These are phyloP conservation scores for Penicillium paneum DNA, from an alignment of 2,329 filamentous ascomycete genomes.

Conservation along the genomic window DNA sequence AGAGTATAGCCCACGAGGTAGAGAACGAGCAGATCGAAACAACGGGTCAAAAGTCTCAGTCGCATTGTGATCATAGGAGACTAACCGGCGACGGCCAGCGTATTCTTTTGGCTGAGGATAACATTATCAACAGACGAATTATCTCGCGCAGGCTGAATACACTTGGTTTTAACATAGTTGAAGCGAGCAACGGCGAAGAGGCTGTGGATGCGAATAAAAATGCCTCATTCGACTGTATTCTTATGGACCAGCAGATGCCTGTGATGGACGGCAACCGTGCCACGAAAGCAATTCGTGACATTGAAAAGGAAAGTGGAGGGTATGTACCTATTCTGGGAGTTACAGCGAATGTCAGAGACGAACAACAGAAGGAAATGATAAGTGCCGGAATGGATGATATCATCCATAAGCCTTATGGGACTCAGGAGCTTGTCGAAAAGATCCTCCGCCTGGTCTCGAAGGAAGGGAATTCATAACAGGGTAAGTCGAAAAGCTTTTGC, in stretches of 20 bases:
- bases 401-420: slow-evolving; percentile 76
- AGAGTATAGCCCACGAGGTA: slow-evolving; percentile 3
- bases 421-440: slow-evolving; percentile 66
- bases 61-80: neutral
- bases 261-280: slow-evolving; percentile 79
- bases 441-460: slow-evolving; percentile 54
- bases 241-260: slow-evolving; percentile 83
- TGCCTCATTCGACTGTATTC: slow-evolving; percentile 56
- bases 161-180: slow-evolving; percentile 34
- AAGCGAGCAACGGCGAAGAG: slow-evolving; percentile 42
- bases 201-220: slow-evolving; percentile 42
- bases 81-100: slow-evolving; percentile 4
- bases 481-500: neutral
- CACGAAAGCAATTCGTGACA: slow-evolving; percentile 64
- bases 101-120: slow-evolving; percentile 46
- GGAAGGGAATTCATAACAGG: neutral
- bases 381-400: slow-evolving; percentile 73
- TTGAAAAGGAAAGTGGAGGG: slow-evolving; percentile 56
- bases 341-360: slow-evolving; percentile 72
- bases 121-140: slow-evolving; percentile 44
- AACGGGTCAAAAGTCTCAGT: neutral
- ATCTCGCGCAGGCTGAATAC: slow-evolving; percentile 37
- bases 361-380: slow-evolving; percentile 70
- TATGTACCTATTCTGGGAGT: slow-evolving; percentile 37
- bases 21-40: neutral